phyloP scores from a whole-genome alignment of 495 filamentous ascomycete species.

The Opeltia flavorubescens region DNA sequence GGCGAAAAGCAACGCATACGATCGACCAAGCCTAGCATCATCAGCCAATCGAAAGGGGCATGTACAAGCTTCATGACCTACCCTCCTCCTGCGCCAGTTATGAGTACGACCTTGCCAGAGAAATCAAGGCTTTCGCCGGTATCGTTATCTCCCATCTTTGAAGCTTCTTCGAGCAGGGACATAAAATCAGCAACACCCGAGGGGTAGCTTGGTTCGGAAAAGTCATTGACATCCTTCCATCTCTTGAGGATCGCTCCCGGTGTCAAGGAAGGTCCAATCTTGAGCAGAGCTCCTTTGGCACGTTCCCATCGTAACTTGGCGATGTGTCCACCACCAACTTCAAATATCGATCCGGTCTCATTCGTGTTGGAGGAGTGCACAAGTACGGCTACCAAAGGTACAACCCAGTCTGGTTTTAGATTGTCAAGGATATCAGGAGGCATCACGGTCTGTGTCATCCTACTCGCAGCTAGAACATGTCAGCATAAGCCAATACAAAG shows the following conservation, averaged over 20 bases:
- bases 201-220: slow-evolving; percentile 72
- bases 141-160: slow-evolving; percentile 60
- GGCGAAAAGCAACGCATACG: slow-evolving; percentile 84
- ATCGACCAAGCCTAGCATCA: slow-evolving; percentile 60
- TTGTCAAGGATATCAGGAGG: slow-evolving; percentile 80
- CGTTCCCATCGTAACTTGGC: slow-evolving; percentile 95
- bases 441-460: slow-evolving; percentile 98
- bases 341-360: slow-evolving; percentile 83
- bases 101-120: slow-evolving; percentile 76
- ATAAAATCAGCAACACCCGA: slow-evolving; percentile 83
- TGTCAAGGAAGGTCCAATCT: slow-evolving; percentile 78
- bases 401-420: slow-evolving; percentile 91
- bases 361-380: slow-evolving; percentile 75
- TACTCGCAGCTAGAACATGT: slow-evolving; percentile 51
- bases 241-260: slow-evolving; percentile 75
- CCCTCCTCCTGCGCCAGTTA: slow-evolving; percentile 87
- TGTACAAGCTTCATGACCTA: slow-evolving; percentile 20
- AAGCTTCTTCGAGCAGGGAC: slow-evolving; percentile 69
- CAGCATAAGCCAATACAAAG: neutral
- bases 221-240: slow-evolving; percentile 81
- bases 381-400: slow-evolving; percentile 81
- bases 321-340: slow-evolving; percentile 84
- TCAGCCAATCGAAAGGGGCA: slow-evolving; percentile 7
- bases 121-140: slow-evolving; percentile 71
- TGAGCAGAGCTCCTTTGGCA: slow-evolving; percentile 77